Percentiles rank a stretch among this genome's conserved stretches.
These are phyloP conservation scores for Rhinocladiella mackenziei DNA, from an alignment of 2,329 filamentous ascomycete genomes.

Conservation along the genomic window DNA sequence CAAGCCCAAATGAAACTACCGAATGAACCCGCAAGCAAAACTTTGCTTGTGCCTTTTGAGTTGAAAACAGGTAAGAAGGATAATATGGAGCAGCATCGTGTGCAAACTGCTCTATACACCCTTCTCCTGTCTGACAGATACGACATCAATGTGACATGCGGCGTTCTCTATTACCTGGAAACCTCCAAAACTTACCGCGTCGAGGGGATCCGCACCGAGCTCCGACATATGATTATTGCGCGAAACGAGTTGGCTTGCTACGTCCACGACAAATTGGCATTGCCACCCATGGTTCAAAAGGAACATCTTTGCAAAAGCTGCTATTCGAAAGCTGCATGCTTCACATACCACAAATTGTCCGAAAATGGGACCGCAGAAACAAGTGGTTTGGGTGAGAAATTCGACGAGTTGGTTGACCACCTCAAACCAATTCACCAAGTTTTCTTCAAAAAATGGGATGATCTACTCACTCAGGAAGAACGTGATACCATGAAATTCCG, in stretches of 20 bases:
- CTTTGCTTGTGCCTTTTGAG: constrained; percentile 85
- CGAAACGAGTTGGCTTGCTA: constrained; percentile 85
- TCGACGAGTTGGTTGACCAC: constrained; percentile 73
- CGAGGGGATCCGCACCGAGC: constrained; percentile 77
- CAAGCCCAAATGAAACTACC: constrained; percentile 77
- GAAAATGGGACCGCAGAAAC: constrained; percentile 78
- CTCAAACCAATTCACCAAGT: constrained; percentile 69
- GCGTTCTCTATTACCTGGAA: constrained; percentile 93
- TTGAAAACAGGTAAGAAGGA: constrained; percentile 86
- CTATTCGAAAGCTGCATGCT: constrained; percentile 86
- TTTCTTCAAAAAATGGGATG: constrained; percentile 95
- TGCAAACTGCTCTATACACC: constrained; percentile 92
- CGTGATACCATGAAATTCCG: constrained; percentile 81
- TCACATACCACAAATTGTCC: constrained; percentile 86
- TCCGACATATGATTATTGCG: constrained; percentile 95
- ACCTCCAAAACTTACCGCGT: constrained; percentile 81
- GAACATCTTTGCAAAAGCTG: constrained; percentile 79
- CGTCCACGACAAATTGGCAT: constrained; percentile 72
- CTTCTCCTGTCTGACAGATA: constrained; percentile 89
- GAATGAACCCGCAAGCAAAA: constrained; percentile 52
- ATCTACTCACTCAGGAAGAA: constrained; percentile 88
- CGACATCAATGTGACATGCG: constrained; percentile 82
- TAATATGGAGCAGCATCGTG: constrained; percentile 75
- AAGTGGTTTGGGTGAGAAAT: constrained; percentile 76
- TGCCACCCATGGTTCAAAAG: constrained; percentile 82